phyloP scores from a whole-genome alignment of 2,329 filamentous ascomycete species.

The Rachicladosporium sp. region DNA sequence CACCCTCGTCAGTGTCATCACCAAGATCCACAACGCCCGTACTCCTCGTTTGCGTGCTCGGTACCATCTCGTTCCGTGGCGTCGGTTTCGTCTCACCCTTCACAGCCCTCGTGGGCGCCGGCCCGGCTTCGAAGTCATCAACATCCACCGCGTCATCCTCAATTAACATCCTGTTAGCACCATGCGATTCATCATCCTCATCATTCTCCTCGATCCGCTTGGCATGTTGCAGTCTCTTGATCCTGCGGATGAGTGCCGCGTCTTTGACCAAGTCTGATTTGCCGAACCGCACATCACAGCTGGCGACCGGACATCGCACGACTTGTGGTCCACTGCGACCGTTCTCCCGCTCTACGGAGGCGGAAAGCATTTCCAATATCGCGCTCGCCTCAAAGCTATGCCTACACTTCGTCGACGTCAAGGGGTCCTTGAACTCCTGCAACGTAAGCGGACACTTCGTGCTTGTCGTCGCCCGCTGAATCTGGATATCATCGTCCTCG shows the following conservation, averaged over 20 bases:
- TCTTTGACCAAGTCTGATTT: conserved; percentile 45
- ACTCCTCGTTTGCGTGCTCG: conserved; percentile 2
- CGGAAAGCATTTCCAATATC: conserved; percentile 43
- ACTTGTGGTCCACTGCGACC: conserved; percentile 10
- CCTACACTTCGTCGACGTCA: conserved; percentile 53
- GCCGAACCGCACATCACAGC: conserved; percentile 46
- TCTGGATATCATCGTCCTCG: conserved; percentile 56
- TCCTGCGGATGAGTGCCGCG: conserved; percentile 43
- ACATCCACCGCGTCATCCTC: conserved; percentile 16
- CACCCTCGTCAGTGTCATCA: conserved; percentile 1
- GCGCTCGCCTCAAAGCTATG: conserved; percentile 60
- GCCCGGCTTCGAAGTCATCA: conserved; percentile 10
- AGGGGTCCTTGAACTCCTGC: conserved; percentile 51
- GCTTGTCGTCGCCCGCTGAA: conserved; percentile 51
- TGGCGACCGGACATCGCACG: conserved; percentile 51
- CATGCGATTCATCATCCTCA: conserved; percentile 18
- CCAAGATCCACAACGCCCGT: conserved; percentile 5
- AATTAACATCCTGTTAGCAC: conserved; percentile 7
- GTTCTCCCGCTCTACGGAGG: conserved; percentile 10
- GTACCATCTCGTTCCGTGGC: neutral
- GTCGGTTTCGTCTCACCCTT: conserved; percentile 7
- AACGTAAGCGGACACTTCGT: conserved; percentile 60
- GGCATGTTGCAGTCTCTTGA: conserved; percentile 41
- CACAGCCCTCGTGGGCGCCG: neutral
- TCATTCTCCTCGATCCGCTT: conserved; percentile 35